Base-by-base conservation (phyloP, 2,329 filamentous ascomycete species). In the Neodidymelliopsis sp. region DNA sequence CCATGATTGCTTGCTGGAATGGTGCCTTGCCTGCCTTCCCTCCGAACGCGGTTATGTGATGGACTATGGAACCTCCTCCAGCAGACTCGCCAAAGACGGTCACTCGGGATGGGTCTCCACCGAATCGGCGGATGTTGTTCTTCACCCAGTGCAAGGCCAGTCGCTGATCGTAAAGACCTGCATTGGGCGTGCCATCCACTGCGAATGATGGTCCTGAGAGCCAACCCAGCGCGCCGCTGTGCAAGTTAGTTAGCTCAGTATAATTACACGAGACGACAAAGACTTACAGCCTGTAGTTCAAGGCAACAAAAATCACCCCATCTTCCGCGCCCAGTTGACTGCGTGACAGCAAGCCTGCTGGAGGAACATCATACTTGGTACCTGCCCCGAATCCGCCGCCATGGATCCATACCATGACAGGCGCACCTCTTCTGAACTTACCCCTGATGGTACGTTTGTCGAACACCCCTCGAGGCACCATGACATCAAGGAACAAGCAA, bases 121-220 rank as follows among this genome's bases (percentile, higher is more conserved):
- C 80, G 55, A 83, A 83, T 2, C 75, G 63, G 34, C 75, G 53
- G 34, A 81, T 79, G 49, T 81, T 75, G 15, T 74, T 63, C 23
- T 77, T 66, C 0, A 79, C 73, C 80, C 80, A 83, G 57, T 79
- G 69, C 13, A 80, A 60, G 0, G 79, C 79, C 6, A 76, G 57
- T 4, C 76, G 68, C 53, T 82, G 79, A 54, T 83, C 80, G 64
- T 70, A 58, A 5, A 76, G 30, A 4, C 72, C 73, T 1, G 67
- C 69, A 45, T 75, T 76, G 31, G 66, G 56, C 0, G 49, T 58
- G 24, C 35, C 35, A n/a, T 28, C 9, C 24, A 12, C 24, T 27
- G 24, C 24, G 12, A 27, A 27, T 12, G 24, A 27, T 12, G 24
- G 24, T 27, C 24, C 24, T 7, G 24, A 27, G 7, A 12, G 12